A percentile compares a stretch with the other conserved stretches of the same genome.
Evolutionary conservation across 2,329 filamentous ascomycete genomes (phyloP).

Genomic region (Macrophomina pseudophaseolina): DNA sequence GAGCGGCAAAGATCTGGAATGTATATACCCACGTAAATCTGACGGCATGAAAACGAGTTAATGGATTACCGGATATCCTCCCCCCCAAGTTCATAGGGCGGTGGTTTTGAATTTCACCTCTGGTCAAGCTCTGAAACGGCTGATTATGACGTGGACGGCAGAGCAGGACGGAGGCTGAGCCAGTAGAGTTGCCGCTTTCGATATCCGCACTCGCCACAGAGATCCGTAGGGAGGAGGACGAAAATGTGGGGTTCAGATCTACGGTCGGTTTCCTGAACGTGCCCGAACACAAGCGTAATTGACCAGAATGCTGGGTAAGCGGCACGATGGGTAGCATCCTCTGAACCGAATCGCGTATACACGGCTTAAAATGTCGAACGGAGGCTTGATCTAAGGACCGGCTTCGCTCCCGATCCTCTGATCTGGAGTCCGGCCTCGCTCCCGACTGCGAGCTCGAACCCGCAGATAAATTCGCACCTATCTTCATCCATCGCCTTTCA

Average conservation of each 20-base stretch:
- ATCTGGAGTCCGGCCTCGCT: background rate
- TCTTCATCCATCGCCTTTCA: background rate
- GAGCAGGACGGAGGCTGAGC: background rate
- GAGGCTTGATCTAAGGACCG: background rate
- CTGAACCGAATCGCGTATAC: background rate
- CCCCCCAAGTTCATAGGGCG: background rate
- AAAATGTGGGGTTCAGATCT: conserved; percentile 1
- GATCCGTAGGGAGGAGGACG: background rate
- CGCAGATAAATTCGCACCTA: no score
- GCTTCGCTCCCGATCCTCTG: no score
- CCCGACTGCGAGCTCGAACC: background rate
- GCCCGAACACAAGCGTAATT: background rate
- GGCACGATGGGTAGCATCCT: background rate
- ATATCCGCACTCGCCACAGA: background rate
- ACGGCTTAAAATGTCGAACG: background rate
- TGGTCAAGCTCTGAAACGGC: background rate
- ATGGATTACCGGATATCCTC: background rate
- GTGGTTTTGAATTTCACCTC: background rate
- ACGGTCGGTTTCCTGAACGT: background rate
- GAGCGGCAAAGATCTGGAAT: no score
- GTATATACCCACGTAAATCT: background rate
- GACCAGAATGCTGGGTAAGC: background rate
- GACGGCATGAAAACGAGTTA: background rate
- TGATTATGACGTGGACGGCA: background rate
- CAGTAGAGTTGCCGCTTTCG: background rate